Evolutionary conservation across 1,284 basidiomycete species (phyloP).

Genomic region (Termitomyces sp.): DNA sequence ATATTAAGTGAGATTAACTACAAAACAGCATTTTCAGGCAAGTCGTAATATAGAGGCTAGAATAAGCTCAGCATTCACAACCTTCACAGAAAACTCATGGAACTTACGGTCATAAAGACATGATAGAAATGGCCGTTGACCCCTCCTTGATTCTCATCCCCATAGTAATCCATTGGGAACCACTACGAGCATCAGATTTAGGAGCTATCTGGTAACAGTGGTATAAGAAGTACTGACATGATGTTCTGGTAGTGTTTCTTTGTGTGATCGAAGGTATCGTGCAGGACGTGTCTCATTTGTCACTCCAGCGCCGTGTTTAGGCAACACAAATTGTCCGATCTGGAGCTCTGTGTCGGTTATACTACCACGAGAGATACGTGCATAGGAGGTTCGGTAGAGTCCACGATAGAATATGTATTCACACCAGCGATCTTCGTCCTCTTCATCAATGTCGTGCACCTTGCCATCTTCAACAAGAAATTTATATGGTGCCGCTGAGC

Average conservation of each 20-base stretch:
- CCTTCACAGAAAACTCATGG: not conserved
- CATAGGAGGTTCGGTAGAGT: conserved; percentile 75
- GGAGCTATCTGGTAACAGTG: not conserved
- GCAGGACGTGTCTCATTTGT: conserved; percentile 57
- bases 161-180: conserved; percentile 72
- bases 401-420: conserved; percentile 87
- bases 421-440: conserved; percentile 77
- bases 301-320: conserved; percentile 48
- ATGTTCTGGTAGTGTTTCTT: conserved; percentile 58
- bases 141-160: conserved; percentile 45
- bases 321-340: conserved; percentile 78
- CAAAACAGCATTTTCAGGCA: conserved; percentile 48
- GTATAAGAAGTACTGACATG: conserved; percentile 41
- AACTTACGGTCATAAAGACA: conserved; percentile 63
- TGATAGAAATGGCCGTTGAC: conserved; percentile 71
- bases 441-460: conserved; percentile 71
- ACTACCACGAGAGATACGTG: conserved; percentile 63
- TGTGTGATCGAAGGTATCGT: conserved; percentile 62
- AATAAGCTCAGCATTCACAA: conserved; percentile 6
- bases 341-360: conserved; percentile 77
- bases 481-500: conserved; percentile 75
- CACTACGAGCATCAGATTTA: conserved; percentile 39
- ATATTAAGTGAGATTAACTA: conserved; percentile 22
- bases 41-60: conserved; percentile 64
- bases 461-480: conserved; percentile 72